phyloP scores from a whole-genome alignment of 345 rosid species.

The Gossypium mustelinum region DNA sequence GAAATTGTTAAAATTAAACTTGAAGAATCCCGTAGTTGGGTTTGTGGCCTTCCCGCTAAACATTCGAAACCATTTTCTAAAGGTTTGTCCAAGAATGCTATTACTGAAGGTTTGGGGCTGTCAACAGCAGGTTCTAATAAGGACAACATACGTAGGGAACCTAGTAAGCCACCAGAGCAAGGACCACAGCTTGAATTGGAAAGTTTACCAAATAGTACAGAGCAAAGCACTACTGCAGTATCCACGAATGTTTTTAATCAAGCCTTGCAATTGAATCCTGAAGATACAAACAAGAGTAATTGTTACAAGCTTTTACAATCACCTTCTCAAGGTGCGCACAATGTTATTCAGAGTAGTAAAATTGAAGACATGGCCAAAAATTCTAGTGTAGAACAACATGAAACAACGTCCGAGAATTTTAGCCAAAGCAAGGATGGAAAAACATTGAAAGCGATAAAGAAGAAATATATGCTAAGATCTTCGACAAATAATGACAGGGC shows the following conservation, averaged over 20 bases:
- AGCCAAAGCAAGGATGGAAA: conserved; percentile 25
- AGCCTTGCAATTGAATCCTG: conserved; percentile 11
- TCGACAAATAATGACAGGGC: conserved; percentile 40
- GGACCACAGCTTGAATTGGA: too few relatives aligned
- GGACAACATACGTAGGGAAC: neutral
- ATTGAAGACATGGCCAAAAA: conserved; percentile 11
- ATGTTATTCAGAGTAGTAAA: conserved; percentile 16
- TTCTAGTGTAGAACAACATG: conserved; percentile 13
- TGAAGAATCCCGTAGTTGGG: conserved; percentile 15
- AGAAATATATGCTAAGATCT: conserved; percentile 34
- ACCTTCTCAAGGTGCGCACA: conserved; percentile 14
- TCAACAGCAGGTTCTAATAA: too few relatives aligned
- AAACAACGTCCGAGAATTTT: conserved; percentile 17
- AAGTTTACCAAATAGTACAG: too few relatives aligned
- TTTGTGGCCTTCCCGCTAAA: conserved; percentile 24
- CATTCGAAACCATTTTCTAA: conserved; percentile 13
- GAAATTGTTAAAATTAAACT: conserved; percentile 11
- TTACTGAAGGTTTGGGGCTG: neutral
- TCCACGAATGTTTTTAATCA: conserved; percentile 4
- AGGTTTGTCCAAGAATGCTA: conserved; percentile 13
- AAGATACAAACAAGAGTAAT: neutral
- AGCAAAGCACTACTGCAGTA: neutral
- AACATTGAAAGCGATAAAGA: conserved; percentile 32
- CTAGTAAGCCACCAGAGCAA: neutral
- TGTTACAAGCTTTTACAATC: conserved; percentile 13